Evolutionary conservation across 2,329 filamentous ascomycete genomes (phyloP), one percentile per base, ranked within the genome.

Genomic region (Fusarium lateritium): DNA sequence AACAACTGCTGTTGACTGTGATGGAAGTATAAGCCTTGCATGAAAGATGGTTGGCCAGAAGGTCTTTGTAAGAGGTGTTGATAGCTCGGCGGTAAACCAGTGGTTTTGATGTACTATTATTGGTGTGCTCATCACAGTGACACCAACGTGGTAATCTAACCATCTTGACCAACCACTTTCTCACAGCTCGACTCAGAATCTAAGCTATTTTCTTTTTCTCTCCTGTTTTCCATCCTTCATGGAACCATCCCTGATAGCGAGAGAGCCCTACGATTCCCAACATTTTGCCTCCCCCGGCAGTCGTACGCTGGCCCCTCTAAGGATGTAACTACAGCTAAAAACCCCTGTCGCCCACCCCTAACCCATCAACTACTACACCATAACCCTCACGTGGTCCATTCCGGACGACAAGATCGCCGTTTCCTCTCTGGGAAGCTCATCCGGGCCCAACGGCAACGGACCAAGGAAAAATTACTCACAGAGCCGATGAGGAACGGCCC

Each of bases 351-450:
- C 39, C 26, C 44, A 34, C 43, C 55, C 40, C 24, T 31, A 55
- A 55, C 59, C 55, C 59, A 60, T 62, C 55, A 49, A 50, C 31
- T 28, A 33, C 43, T 39, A 22, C 53, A 62, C 49, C 49, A 52
- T 31, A 45, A 65, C 47, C 55, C 66, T 69, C 65, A 69, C 65
- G 66, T 69, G 66, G 62, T 65, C 62, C 52, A 57, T 55, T 13
- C 28, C 28, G 28, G 28, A 31, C 28, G 28, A 31, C 10, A 52
- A 70, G 59, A 58, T 71, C 52, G 56, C 54, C 55, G 66, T 73
- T 73, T 56, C 66, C 71, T 50, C 28, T 69, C 61, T 67, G 50
- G 71, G 71, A 72, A 73, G 69, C 71, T 73, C 58, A 50, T 67
- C 71, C 71, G 69, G 38, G 26, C 55, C 50, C 62, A 65, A 65